Evolutionary conservation across 2,329 filamentous ascomycete genomes (phyloP).

Genomic region (Hymenoscyphus scutula): DNA sequence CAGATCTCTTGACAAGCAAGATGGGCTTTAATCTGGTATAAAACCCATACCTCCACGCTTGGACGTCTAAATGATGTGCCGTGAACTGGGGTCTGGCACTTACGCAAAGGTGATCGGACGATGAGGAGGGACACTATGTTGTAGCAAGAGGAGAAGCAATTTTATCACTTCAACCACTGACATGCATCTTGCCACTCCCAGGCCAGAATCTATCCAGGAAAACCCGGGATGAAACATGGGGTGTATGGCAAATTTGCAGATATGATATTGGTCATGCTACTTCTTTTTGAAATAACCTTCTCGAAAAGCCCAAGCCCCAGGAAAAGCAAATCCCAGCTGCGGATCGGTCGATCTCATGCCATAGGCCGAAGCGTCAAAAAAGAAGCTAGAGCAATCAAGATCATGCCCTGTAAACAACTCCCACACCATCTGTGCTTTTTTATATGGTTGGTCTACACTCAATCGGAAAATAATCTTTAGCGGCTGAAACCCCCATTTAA

Average conservation of each 20-base stretch:
- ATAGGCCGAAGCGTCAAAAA: too few species aligned
- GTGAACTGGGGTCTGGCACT: too few species aligned
- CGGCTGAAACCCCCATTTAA: not conserved
- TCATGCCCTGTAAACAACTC: not conserved
- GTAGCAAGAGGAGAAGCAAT: not conserved
- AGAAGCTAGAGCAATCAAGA: too few species aligned
- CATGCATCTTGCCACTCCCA: not conserved
- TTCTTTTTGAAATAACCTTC: not conserved
- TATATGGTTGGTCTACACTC: constrained; percentile 1
- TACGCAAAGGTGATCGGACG: too few species aligned
- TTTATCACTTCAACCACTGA: not conserved
- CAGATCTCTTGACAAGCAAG: not conserved
- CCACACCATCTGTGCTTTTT: not conserved
- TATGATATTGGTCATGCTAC: not conserved
- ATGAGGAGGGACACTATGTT: too few species aligned
- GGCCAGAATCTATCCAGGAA: not conserved
- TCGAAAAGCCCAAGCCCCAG: not conserved
- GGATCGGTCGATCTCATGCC: not conserved
- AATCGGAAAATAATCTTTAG: not conserved
- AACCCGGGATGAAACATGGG: not conserved
- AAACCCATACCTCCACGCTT: too few species aligned
- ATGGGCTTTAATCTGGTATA: too few species aligned
- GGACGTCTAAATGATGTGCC: too few species aligned
- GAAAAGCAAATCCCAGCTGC: not conserved
- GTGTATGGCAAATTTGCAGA: not conserved